phyloP scores from a whole-genome alignment of 2,329 filamentous ascomycete genomes.

The Fusarium verticillioides region DNA sequence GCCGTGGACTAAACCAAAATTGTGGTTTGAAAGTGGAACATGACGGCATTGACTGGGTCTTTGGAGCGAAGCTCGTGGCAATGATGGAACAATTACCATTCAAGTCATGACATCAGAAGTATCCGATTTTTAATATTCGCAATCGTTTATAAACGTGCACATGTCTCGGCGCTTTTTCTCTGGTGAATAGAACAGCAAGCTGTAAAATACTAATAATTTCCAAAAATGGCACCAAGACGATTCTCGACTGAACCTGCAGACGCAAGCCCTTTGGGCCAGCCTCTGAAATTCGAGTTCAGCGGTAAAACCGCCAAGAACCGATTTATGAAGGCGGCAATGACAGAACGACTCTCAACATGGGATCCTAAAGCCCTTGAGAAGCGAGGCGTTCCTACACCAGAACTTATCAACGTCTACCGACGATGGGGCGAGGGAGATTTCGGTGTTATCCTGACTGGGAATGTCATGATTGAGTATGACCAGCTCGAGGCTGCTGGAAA shows the following conservation, averaged over 20 bases:
- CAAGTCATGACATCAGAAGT: slow-evolving; percentile 20
- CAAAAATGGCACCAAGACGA: slow-evolving; percentile 18
- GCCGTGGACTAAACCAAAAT: slow-evolving; percentile 2
- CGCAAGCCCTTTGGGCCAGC: slow-evolving; percentile 51
- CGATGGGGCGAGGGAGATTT: slow-evolving; percentile 68
- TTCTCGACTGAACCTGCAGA: slow-evolving; percentile 6
- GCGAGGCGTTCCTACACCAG: slow-evolving; percentile 56
- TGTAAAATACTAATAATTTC: background rate
- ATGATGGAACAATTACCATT: background rate
- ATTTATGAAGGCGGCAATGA: slow-evolving; percentile 76
- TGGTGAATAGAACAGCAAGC: rapidly evolving
- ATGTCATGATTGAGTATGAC: slow-evolving; percentile 72
- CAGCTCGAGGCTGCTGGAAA: slow-evolving; percentile 67
- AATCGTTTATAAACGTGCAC: background rate
- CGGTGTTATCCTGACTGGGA: slow-evolving; percentile 70
- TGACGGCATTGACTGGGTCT: slow-evolving; percentile 17
- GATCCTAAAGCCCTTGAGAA: slow-evolving; percentile 61
- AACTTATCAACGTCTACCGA: slow-evolving; percentile 65
- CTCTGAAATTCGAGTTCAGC: slow-evolving; percentile 62
- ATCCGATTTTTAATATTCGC: background rate
- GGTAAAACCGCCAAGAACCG: slow-evolving; percentile 69
- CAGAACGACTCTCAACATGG: slow-evolving; percentile 72
- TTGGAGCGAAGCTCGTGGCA: background rate
- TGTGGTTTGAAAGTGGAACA: slow-evolving; percentile 18
- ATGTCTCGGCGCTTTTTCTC: rapidly evolving